These are phyloP conservation scores for Phragmites australis DNA, from an alignment of 176 grass and related monocot genomes.

Conservation along the genomic window DNA sequence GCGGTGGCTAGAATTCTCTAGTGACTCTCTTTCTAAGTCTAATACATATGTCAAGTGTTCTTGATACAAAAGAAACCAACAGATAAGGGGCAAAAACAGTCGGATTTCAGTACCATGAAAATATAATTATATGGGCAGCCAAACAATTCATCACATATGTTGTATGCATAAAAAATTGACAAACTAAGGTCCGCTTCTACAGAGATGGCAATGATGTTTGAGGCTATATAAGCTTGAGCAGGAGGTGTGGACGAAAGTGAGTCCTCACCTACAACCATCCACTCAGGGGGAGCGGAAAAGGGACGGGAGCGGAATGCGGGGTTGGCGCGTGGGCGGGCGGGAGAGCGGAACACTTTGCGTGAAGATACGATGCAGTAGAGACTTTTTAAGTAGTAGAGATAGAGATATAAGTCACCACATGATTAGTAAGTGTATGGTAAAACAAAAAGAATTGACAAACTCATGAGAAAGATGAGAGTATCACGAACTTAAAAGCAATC, in stretches of 20 bases:
- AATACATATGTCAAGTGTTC: constrained; percentile 82
- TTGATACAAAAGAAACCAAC: constrained; percentile 37
- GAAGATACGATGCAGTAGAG: too few relatives aligned
- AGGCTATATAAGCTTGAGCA: background rate
- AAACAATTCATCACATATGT: background rate
- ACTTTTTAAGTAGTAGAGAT: too few relatives aligned
- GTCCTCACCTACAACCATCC: constrained; percentile 82
- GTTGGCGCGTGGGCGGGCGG: too few relatives aligned
- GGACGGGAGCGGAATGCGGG: too few relatives aligned
- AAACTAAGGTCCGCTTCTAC: background rate
- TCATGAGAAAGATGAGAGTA: background rate
- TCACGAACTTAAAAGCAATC: background rate
- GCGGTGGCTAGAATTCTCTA: constrained; percentile 85
- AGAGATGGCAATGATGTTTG: background rate
- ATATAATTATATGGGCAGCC: background rate
- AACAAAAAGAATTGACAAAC: background rate
- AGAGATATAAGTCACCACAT: background rate
- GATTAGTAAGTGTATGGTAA: background rate
- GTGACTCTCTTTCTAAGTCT: constrained; percentile 84
- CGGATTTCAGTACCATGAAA: background rate
- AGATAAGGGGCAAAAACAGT: background rate
- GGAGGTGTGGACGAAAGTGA: background rate
- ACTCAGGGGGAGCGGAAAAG: constrained; percentile 36
- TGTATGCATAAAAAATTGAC: background rate
- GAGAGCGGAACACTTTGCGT: too few relatives aligned